Base-by-base conservation (phyloP, 306 rosid genomes). In the Medicago arabica region DNA sequence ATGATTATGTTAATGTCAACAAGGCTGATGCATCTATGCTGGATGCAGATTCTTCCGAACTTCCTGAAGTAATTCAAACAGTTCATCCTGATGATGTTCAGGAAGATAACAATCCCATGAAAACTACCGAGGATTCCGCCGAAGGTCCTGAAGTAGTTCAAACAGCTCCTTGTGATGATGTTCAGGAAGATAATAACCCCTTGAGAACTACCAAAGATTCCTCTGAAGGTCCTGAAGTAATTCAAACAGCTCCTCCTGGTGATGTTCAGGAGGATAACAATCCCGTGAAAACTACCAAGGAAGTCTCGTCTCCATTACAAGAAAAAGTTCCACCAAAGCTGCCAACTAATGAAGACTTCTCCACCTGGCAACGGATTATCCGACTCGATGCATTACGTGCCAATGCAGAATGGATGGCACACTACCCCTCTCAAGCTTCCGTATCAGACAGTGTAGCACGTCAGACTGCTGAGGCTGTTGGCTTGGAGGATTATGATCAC, bases 341-440 rank as follows among this genome's bases (percentile, higher is more conserved):
- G 64, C 84, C 57, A 67, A 76, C 72, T 18, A 72, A 74, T 77
- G 99, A 96, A 81, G 99, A 96, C 80, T 96, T 90, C 81, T 71
- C 86, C 76, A 90, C 99, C 18, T 96, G 99, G 99, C 97, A 88
- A 80, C 88, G 98, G 77, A 96, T 96, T 80, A 96, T 96, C 76
- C 88, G 99, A 69, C 98, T 96, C 51, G 99, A 96, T 86, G 98
- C 99, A 16, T 75, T 96, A 57, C 93, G 99, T 8, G 90, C 99
- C 58, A 96, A 96, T 78, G 80, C 88, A 2, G 99, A 96, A 65
- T 96, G 99, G 99, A 89, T 92, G 67, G 87, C 78, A 2, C 86
- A 80, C 77, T 83, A 90, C 69, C 89, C 92, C 57, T 72, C 91
- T 49, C 96, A 87, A 79, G 91, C 93, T 68, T 77, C 79, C 14